phyloP scores from a whole-genome alignment of 2,329 filamentous ascomycete species.

The Neoascochyta sp. region DNA sequence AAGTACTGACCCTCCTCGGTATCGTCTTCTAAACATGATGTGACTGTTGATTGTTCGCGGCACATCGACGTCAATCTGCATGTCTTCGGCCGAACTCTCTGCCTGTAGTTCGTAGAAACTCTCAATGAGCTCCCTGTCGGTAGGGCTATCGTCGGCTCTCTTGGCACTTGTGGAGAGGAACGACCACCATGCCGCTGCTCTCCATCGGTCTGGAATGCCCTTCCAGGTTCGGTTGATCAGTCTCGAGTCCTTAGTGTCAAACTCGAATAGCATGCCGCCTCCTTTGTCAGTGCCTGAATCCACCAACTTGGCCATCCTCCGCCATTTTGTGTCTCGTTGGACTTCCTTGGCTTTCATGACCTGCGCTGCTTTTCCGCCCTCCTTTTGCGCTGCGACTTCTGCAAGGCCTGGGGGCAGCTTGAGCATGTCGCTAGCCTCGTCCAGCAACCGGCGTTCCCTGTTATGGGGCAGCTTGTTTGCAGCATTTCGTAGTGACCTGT shows the following conservation, averaged over 20 bases:
- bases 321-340: constrained; percentile 63
- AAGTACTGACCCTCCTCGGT: constrained; percentile 66
- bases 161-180: constrained; percentile 78
- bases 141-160: constrained; percentile 56
- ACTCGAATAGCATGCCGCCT: constrained; percentile 68
- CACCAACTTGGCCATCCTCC: constrained; percentile 57
- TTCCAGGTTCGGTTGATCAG: constrained; percentile 94
- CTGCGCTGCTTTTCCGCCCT: constrained; percentile 48
- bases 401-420: constrained; percentile 54
- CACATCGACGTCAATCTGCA: constrained; percentile 96
- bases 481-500: constrained; percentile 49
- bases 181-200: constrained; percentile 88
- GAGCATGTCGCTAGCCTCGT: constrained; percentile 63
- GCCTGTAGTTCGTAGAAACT: constrained; percentile 70
- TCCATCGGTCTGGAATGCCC: constrained; percentile 94
- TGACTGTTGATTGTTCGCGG: constrained; percentile 91
- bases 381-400: constrained; percentile 44
- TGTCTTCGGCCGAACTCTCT: constrained; percentile 77
- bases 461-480: constrained; percentile 54
- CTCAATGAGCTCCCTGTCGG: constrained; percentile 68
- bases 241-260: constrained; percentile 74
- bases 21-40: constrained; percentile 93
- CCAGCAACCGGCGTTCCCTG: constrained; percentile 52
- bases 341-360: constrained; percentile 57
- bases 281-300: constrained; percentile 51